Evolutionary conservation across 345 rosid species (phyloP).

Genomic region (Rubroshorea leprosula): DNA sequence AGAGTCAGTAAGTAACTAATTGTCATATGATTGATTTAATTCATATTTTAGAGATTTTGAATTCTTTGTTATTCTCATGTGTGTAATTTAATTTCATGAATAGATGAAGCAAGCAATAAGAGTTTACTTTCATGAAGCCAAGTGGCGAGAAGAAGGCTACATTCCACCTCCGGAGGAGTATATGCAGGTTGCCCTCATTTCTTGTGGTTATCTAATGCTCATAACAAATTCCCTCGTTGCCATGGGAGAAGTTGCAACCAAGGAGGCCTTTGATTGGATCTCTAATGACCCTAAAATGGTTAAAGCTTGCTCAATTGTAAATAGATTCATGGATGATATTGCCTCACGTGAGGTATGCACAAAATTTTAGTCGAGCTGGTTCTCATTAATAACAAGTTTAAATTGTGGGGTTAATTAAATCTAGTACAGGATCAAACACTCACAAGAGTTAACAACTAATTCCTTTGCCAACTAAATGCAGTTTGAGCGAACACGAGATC

Average conservation of each 20-base stretch:
- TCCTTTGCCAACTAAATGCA: background rate
- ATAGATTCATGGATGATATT: slow-evolving; percentile 24
- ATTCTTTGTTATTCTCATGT: background rate
- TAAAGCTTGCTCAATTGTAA: slow-evolving; percentile 7
- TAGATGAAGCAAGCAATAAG: background rate
- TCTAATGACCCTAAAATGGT: slow-evolving; percentile 15
- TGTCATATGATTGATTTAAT: no score
- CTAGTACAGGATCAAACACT: no score
- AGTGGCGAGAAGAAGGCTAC: slow-evolving; percentile 20
- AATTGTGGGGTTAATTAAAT: no score
- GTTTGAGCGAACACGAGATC: slow-evolving; percentile 8
- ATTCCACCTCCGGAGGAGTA: slow-evolving; percentile 29
- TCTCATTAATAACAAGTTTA: no score
- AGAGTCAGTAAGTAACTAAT: background rate
- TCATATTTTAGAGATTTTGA: no score
- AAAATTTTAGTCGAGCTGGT: no score
- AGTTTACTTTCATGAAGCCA: slow-evolving; percentile 15
- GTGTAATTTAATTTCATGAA: background rate
- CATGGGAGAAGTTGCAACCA: slow-evolving; percentile 20
- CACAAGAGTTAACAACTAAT: no score
- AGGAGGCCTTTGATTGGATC: slow-evolving; percentile 23
- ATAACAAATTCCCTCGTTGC: slow-evolving; percentile 15
- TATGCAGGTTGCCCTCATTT: slow-evolving; percentile 17
- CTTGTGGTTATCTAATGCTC: slow-evolving; percentile 9
- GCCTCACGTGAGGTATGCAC: background rate